phyloP scores from a whole-genome alignment of 176 grass and related monocot species.

The Canna indica region DNA sequence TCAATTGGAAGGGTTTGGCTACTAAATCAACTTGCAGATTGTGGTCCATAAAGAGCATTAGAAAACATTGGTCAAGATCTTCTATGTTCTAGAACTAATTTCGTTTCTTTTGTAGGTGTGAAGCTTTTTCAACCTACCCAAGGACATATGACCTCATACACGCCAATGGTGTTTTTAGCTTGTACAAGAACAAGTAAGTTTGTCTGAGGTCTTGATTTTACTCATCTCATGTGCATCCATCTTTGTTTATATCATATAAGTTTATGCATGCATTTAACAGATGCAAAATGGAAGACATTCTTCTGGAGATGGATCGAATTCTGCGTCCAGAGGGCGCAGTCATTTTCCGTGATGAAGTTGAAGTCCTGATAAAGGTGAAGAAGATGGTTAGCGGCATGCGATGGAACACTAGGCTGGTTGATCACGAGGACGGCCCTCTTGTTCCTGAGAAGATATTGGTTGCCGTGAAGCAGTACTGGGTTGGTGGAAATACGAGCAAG shows the following conservation, averaged over 20 bases:
- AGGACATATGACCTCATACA: conserved; percentile 94
- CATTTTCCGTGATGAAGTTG: conserved; percentile 68
- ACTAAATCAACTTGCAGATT: no score
- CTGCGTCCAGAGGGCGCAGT: conserved; percentile 64
- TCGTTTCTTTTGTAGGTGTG: conserved; percentile 48
- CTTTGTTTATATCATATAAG: not conserved
- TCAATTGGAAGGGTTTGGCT: no score
- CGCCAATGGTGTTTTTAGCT: conserved; percentile 58
- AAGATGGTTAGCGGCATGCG: conserved; percentile 42
- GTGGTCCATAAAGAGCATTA: no score
- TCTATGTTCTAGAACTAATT: not conserved
- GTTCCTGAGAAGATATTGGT: conserved; percentile 69
- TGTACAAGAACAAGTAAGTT: conserved; percentile 63
- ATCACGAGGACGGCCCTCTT: conserved; percentile 62
- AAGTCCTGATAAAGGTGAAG: conserved; percentile 53
- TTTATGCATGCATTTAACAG: conserved; percentile 13
- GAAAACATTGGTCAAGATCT: not conserved
- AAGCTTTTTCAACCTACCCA: conserved; percentile 91
- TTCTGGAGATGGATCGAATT: conserved; percentile 83
- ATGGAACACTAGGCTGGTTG: conserved; percentile 52
- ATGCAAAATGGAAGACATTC: conserved; percentile 92
- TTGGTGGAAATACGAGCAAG: conserved; percentile 21
- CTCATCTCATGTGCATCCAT: not conserved
- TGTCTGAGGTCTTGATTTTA: not conserved
- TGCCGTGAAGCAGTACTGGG: conserved; percentile 78